Conservation (phyloP, 768 basidiomycete species). For the Gloeopeniophorella convolvens region DNA sequence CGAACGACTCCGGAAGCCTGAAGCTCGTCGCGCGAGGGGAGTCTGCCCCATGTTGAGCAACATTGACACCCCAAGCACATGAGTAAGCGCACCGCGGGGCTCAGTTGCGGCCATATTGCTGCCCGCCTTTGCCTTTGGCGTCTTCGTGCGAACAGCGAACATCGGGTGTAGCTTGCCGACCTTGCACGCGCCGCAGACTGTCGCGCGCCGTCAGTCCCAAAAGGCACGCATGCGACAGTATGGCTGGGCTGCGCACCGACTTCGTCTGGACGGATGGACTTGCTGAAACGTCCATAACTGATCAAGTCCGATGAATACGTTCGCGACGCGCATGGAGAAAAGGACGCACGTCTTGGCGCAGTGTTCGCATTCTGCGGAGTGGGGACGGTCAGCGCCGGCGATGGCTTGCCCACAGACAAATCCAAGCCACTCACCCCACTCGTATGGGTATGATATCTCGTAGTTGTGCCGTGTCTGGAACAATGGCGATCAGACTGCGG, state of each 20-base stretch:
- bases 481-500: not conserved
- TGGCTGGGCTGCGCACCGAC: slow-evolving; percentile 39
- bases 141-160: slow-evolving; percentile 32
- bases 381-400: slow-evolving; percentile 10
- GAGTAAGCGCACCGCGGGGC: slow-evolving; percentile 13
- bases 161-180: slow-evolving; percentile 51
- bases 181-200: slow-evolving; percentile 65
- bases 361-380: slow-evolving; percentile 47
- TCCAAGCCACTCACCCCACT: slow-evolving; percentile 56
- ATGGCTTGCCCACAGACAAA: not conserved
- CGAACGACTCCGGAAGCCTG: slow-evolving; percentile 12
- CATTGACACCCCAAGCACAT: not conserved
- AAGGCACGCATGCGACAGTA: not conserved
- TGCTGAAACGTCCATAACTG: slow-evolving; percentile 71
- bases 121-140: not conserved
- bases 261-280: slow-evolving; percentile 61
- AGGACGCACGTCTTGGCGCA: slow-evolving; percentile 54
- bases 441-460: slow-evolving; percentile 63
- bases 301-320: not conserved
- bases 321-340: not conserved
- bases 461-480: slow-evolving; percentile 60
- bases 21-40: not conserved
- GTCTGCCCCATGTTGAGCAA: not conserved
- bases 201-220: too few relatives aligned
- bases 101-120: slow-evolving; percentile 14